A percentile compares a stretch with the other conserved stretches of the same genome.
Evolutionary conservation across 2,329 filamentous ascomycete genomes (phyloP).

Genomic region (Fusarium sp.): DNA sequence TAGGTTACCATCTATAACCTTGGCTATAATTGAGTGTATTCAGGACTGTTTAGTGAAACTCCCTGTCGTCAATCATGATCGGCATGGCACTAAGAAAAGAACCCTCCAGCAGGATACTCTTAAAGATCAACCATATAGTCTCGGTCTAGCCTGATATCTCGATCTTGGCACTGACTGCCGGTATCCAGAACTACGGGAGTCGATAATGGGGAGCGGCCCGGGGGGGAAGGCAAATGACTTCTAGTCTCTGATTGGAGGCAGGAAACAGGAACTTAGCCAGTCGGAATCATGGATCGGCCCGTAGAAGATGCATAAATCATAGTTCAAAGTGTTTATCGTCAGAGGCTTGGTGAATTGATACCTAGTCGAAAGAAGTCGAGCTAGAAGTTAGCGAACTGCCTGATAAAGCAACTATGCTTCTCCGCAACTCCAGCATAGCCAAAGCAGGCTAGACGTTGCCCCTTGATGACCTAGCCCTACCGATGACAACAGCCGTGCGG

Average conservation of each 20-base stretch:
- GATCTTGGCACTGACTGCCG: background rate
- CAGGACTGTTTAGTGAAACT: background rate
- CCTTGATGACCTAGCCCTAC: slow-evolving; percentile 13
- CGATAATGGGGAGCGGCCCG: background rate
- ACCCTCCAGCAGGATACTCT: background rate
- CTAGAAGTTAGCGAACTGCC: slow-evolving; percentile 1
- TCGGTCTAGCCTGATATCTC: background rate
- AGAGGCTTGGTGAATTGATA: background rate
- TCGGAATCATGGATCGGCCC: slow-evolving; percentile 17
- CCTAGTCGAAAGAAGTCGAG: background rate
- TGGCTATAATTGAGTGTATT: background rate
- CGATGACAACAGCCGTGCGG: slow-evolving; percentile 13
- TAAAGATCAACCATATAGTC: background rate
- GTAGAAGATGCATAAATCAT: slow-evolving; percentile 28
- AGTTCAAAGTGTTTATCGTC: slow-evolving; percentile 1
- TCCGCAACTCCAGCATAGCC: slow-evolving; percentile 3
- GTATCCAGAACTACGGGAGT: background rate
- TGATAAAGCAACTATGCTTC: slow-evolving; percentile 6
- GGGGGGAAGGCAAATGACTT: background rate
- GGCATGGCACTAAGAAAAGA: slow-evolving; percentile 3
- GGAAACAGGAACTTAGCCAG: slow-evolving; percentile 8
- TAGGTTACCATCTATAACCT: background rate
- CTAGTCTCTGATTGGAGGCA: slow-evolving; percentile 13
- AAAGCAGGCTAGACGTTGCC: background rate
- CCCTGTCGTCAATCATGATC: slow-evolving; percentile 19